These are phyloP conservation scores for Penicillium rolfsii DNA, from an alignment of 2,329 filamentous ascomycete genomes.

Conservation along the genomic window DNA sequence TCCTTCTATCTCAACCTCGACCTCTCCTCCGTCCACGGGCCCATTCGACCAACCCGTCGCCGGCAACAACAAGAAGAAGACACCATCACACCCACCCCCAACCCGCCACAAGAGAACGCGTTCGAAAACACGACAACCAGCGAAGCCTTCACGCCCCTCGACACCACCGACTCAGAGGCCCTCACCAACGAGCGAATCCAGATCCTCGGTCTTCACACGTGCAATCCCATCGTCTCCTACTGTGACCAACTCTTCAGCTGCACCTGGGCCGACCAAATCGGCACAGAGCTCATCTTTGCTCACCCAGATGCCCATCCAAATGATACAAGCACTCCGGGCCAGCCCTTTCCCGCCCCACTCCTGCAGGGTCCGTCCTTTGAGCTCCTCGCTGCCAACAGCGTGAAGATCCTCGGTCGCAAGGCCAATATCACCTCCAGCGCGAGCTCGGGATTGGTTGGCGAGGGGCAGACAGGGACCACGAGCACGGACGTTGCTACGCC, in stretches of 20 bases:
- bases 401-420: slow-evolving; percentile 70
- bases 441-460: slow-evolving; percentile 19
- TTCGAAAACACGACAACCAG: slow-evolving; percentile 17
- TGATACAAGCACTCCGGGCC: slow-evolving; percentile 25
- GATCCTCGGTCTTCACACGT: slow-evolving; percentile 78
- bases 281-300: slow-evolving; percentile 78
- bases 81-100: slow-evolving; percentile 19
- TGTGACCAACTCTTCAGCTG: slow-evolving; percentile 77
- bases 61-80: slow-evolving; percentile 32
- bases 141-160: slow-evolving; percentile 43
- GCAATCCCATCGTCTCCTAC: slow-evolving; percentile 78
- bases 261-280: slow-evolving; percentile 79
- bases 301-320: slow-evolving; percentile 40
- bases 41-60: slow-evolving; percentile 39
- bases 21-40: slow-evolving; percentile 52
- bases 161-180: slow-evolving; percentile 39
- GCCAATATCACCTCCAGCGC: slow-evolving; percentile 59
- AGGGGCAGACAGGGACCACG: background rate
- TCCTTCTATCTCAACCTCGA: slow-evolving; percentile 64
- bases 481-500: background rate
- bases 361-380: slow-evolving; percentile 59
- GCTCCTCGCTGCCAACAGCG: slow-evolving; percentile 70
- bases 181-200: slow-evolving; percentile 60
- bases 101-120: slow-evolving; percentile 7
- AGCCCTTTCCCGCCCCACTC: slow-evolving; percentile 47